phyloP scores from a whole-genome alignment of 2,329 filamentous ascomycete species.

The Fusarium sp. region DNA sequence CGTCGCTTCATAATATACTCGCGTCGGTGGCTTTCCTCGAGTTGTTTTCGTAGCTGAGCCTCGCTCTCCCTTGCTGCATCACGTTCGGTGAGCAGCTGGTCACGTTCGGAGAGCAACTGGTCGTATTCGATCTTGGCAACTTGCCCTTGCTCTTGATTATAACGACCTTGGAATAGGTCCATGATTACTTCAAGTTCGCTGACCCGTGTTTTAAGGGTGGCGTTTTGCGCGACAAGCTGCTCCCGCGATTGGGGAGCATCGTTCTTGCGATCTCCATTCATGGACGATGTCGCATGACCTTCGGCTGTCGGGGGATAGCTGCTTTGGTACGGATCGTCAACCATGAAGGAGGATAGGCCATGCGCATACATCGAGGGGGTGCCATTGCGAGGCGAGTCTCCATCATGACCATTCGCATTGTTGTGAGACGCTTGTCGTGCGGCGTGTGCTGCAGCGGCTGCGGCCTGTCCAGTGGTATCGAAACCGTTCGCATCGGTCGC shows the following conservation, averaged over 20 bases:
- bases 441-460: conserved; percentile 65
- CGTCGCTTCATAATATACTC: conserved; percentile 86
- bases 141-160: too few species aligned
- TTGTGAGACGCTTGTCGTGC: conserved; percentile 75
- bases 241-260: conserved; percentile 84
- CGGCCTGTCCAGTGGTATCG: conserved; percentile 61
- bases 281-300: conserved; percentile 62
- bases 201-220: conserved; percentile 91
- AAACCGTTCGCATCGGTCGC: conserved; percentile 68
- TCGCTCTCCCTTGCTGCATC: conserved; percentile 56
- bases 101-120: too few species aligned
- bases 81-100: too few species aligned
- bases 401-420: conserved; percentile 80
- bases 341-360: conserved; percentile 83
- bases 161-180: conserved; percentile 77
- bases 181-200: conserved; percentile 97
- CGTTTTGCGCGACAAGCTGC: conserved; percentile 82
- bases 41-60: conserved; percentile 66
- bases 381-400: conserved; percentile 82
- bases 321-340: conserved; percentile 75
- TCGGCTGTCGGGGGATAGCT: conserved; percentile 63
- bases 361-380: conserved; percentile 82
- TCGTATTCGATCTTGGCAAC: too few species aligned
- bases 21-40: conserved; percentile 81
- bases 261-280: conserved; percentile 71